phyloP scores from a whole-genome alignment of 176 grass and related monocot species.

The Themeda triandra region DNA sequence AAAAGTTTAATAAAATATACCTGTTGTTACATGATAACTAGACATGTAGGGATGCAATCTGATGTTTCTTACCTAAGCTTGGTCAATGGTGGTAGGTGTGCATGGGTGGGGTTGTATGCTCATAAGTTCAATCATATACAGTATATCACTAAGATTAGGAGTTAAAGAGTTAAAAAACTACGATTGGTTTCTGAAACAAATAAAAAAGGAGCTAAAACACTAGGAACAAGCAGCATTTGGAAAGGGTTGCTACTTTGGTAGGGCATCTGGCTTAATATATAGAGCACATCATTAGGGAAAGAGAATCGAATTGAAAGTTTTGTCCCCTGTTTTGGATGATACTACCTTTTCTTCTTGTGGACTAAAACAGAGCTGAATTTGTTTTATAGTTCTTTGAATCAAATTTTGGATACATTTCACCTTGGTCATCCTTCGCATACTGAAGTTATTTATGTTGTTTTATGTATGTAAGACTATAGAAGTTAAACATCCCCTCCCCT shows the following conservation, averaged over 20 bases:
- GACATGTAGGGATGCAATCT: background rate
- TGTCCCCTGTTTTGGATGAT: background rate
- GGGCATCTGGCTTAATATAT: background rate
- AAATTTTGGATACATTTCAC: background rate
- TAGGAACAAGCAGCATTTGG: slow-evolving; percentile 17
- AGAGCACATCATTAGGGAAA: background rate
- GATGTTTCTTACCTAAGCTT: slow-evolving; percentile 27
- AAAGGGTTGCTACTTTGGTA: slow-evolving; percentile 10
- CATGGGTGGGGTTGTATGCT: background rate
- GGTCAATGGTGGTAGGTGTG: slow-evolving; percentile 7
- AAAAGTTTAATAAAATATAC: background rate
- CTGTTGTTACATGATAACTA: background rate
- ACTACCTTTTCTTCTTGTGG: background rate
- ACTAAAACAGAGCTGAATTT: background rate
- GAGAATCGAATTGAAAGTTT: background rate
- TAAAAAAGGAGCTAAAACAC: background rate
- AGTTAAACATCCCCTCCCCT: background rate
- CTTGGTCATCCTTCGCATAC: background rate
- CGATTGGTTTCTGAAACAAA: background rate
- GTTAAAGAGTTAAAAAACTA: background rate
- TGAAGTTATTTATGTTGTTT: background rate
- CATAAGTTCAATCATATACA: slow-evolving; percentile 34
- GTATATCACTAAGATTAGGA: slow-evolving; percentile 9
- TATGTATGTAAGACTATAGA: background rate
- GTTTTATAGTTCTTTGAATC: background rate